A percentile compares a stretch with the other conserved stretches of the same genome.
Evolutionary conservation across 2,329 filamentous ascomycete species (phyloP).

Genomic region (Septoria linicola): DNA sequence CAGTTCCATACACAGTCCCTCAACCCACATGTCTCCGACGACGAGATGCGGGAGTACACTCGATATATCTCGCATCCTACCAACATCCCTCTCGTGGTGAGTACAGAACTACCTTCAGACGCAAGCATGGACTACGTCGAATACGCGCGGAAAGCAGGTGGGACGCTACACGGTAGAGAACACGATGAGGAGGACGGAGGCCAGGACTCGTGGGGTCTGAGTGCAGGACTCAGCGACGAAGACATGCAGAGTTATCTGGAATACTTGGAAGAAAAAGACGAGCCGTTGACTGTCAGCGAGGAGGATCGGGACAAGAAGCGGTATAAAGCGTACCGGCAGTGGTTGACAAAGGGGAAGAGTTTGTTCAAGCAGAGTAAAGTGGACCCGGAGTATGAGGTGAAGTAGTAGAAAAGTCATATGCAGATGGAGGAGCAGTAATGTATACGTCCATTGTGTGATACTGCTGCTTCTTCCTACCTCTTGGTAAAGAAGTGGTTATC

Average conservation of each 20-base stretch:
- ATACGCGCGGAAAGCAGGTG: constrained; percentile 70
- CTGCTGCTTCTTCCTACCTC: too few relatives aligned
- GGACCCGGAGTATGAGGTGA: constrained; percentile 46
- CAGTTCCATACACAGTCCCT: constrained; percentile 83
- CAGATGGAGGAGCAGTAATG: too few relatives aligned
- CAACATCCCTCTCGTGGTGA: constrained; percentile 74
- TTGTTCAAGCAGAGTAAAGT: constrained; percentile 81
- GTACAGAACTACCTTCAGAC: constrained; percentile 61
- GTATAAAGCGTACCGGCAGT: constrained; percentile 95
- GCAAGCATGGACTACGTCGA: constrained; percentile 69
- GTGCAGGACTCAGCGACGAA: constrained; percentile 54
- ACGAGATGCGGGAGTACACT: constrained; percentile 81
- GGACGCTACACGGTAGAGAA: constrained; percentile 50
- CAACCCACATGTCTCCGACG: constrained; percentile 73
- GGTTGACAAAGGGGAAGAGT: constrained; percentile 82
- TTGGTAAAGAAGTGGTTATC: too few relatives aligned
- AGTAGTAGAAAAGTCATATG: too few relatives aligned
- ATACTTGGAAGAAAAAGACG: constrained; percentile 73
- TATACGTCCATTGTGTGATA: too few relatives aligned
- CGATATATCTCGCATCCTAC: constrained; percentile 88
- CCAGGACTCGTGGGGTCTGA: too few relatives aligned
- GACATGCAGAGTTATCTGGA: constrained; percentile 73
- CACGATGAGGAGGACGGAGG: constrained; percentile 40
- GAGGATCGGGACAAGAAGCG: constrained; percentile 89
- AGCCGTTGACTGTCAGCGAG: constrained; percentile 81